phyloP scores from a whole-genome alignment of 2,329 filamentous ascomycete genomes.

The Fusarium annulatum region DNA sequence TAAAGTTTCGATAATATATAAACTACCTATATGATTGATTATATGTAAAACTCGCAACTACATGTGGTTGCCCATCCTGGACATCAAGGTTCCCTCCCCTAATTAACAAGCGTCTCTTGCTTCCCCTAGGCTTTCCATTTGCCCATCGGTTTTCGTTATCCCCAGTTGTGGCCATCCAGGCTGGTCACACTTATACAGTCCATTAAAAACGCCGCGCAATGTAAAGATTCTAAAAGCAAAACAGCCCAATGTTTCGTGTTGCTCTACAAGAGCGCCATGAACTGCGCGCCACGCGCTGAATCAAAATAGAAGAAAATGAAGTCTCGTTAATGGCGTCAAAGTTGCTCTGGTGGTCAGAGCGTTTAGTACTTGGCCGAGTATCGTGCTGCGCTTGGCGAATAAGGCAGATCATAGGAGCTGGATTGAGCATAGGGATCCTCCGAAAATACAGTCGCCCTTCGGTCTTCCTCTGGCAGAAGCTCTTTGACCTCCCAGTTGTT shows the following conservation, averaged over 20 bases:
- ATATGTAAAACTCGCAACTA: constrained; percentile 28
- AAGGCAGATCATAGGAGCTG: constrained; percentile 63
- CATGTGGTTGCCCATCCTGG: constrained; percentile 7
- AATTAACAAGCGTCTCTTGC: constrained; percentile 27
- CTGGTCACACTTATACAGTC: constrained; percentile 14
- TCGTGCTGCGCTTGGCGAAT: constrained; percentile 57
- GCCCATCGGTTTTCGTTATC: constrained; percentile 19
- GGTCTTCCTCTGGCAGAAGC: constrained; percentile 82
- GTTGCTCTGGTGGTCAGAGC: neutral
- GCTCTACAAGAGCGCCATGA: constrained; percentile 2
- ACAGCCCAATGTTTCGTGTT: constrained; percentile 6
- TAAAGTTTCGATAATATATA: constrained; percentile 21
- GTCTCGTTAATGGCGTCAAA: constrained; percentile 35
- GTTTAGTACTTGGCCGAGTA: constrained; percentile 60
- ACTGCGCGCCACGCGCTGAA: constrained; percentile 18
- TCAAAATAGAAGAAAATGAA: constrained; percentile 30
- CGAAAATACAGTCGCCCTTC: constrained; percentile 76
- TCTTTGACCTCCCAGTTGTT: constrained; percentile 99
- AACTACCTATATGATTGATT: constrained; percentile 33
- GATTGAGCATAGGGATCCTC: constrained; percentile 73
- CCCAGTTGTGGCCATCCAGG: constrained; percentile 7
- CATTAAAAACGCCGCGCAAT: constrained; percentile 41
- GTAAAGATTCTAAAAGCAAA: constrained; percentile 32
- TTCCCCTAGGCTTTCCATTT: constrained; percentile 11
- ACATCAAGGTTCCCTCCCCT: constrained; percentile 7